Evolutionary conservation across 1,284 basidiomycete genomes (phyloP), one percentile per base, ranked within the genome.

Genomic region (Pseudozyma hubeiensis): DNA sequence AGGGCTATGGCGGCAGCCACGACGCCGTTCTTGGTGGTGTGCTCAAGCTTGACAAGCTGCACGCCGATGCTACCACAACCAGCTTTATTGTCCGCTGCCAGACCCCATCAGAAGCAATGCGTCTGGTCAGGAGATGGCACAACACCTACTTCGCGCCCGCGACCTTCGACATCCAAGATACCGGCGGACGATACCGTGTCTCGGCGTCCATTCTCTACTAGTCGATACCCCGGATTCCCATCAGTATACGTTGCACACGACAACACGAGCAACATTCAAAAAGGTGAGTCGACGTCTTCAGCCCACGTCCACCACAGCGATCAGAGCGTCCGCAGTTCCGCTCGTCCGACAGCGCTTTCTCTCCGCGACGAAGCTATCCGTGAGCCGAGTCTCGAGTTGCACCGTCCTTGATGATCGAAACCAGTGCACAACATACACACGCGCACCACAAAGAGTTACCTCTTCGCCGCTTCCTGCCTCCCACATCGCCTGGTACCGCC

Each of bases 121-220:
- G 78, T 13, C 64, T 80, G 14, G 66, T 73, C 1, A 61, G 78
- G 24, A 64, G 68, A n/a, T 80, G 78, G 78, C 70, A 80, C 54
- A 75, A 75, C 47, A 75, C 70, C 31, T 75, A 63, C 35, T 80
- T 67, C 52, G 59, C 69, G 1, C 78, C 78, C 0, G 63, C 72
- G 4, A 74, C 66, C 16, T 80, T 75, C 51, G 64, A 63, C 44
- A 59, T 80, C 24, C 74, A 74, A n/a, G 57, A 59, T n/a, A 78
- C 76, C 4, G 78, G 56, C 16, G 78, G 75, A 40, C 56, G 71
- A 11, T 80, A 69, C 46, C 63, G 73, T 8, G 70, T 80, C 53
- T 58, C 68, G 6, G 78, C 78, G n/a, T 54, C 60, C 19, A n/a
- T 80, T 16, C 47, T 76, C 29, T 80, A 78, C 44, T 78, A 44